phyloP scores from a whole-genome alignment of 768 basidiomycete genomes.

The Boletus coccyginus region DNA sequence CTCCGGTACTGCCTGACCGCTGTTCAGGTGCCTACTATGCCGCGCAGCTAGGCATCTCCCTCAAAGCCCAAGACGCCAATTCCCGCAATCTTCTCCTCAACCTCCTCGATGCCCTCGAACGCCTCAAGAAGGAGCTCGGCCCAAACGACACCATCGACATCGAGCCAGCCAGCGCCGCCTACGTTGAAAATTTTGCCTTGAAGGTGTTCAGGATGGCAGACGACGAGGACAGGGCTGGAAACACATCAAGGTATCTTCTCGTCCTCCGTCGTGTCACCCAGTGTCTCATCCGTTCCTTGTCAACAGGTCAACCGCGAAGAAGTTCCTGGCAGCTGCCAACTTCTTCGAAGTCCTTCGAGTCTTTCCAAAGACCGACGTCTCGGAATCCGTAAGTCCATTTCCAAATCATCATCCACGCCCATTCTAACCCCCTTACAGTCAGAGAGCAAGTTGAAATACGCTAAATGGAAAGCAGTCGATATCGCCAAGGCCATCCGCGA shows the following conservation, averaged over 20 bases:
- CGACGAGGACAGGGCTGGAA: constrained; percentile 81
- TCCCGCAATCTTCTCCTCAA: constrained; percentile 69
- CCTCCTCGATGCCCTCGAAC: constrained; percentile 76
- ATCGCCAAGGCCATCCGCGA: constrained; percentile 95
- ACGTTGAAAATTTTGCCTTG: constrained; percentile 93
- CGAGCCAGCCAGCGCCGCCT: constrained; percentile 80
- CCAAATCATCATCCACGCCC: neutral
- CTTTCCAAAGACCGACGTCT: constrained; percentile 59
- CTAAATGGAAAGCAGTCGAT: constrained; percentile 97
- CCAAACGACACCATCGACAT: constrained; percentile 77
- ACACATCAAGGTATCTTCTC: constrained; percentile 62
- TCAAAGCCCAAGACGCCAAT: constrained; percentile 61
- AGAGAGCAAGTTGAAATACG: constrained; percentile 86
- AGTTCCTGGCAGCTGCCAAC: constrained; percentile 92
- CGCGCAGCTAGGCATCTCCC: constrained; percentile 78
- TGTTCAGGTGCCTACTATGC: constrained; percentile 82
- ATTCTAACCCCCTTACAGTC: constrained; percentile 43
- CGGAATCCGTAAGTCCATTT: constrained; percentile 50
- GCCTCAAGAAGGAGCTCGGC: constrained; percentile 72
- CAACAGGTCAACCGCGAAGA: constrained; percentile 81
- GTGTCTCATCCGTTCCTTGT: constrained; percentile 4
- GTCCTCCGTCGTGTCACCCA: neutral
- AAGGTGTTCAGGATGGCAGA: constrained; percentile 88
- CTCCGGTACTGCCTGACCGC: neutral
- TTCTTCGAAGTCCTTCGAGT: constrained; percentile 87